phyloP scores from a whole-genome alignment of 768 basidiomycete genomes.

The Kondoa subrosea region DNA sequence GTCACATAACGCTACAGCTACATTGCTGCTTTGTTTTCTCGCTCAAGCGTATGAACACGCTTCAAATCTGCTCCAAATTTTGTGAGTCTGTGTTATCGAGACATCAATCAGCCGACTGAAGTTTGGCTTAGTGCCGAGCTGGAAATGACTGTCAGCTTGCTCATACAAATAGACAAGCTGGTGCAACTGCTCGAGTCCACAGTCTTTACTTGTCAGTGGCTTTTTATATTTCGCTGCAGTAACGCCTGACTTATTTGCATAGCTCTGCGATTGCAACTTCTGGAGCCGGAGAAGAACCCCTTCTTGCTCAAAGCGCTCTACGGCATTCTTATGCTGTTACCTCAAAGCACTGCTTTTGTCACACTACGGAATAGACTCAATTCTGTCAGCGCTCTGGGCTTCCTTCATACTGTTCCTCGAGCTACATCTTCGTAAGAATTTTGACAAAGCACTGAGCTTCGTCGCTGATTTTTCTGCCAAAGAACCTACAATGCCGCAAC shows the following conservation, averaged over 20 bases:
- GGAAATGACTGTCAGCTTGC: conserved; percentile 82
- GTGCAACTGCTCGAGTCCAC: conserved; percentile 97
- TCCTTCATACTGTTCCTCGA: conserved; percentile 74
- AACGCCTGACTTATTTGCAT: neutral
- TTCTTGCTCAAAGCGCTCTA: conserved; percentile 95
- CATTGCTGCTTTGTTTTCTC: conserved; percentile 84
- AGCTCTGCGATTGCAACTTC: conserved; percentile 62
- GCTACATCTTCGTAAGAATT: conserved; percentile 3
- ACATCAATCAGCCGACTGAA: conserved; percentile 3
- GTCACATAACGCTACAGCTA: conserved; percentile 96
- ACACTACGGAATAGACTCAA: conserved; percentile 84
- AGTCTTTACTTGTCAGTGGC: conserved; percentile 74
- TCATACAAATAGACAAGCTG: conserved; percentile 92
- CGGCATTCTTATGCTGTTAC: conserved; percentile 86
- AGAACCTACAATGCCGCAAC: conserved; percentile 19
- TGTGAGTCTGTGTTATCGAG: conserved; percentile 43
- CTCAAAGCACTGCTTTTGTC: conserved; percentile 90
- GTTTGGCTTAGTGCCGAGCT: conserved; percentile 57
- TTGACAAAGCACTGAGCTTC: no score
- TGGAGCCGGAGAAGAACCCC: conserved; percentile 92
- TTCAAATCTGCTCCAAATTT: conserved; percentile 83
- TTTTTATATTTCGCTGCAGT: conserved; percentile 38
- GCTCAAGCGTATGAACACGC: conserved; percentile 99
- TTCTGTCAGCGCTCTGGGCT: conserved; percentile 87
- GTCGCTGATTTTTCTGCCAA: neutral